These are phyloP conservation scores for Serendipita sp. DNA, from an alignment of 768 basidiomycete genomes.

Conservation along the genomic window DNA sequence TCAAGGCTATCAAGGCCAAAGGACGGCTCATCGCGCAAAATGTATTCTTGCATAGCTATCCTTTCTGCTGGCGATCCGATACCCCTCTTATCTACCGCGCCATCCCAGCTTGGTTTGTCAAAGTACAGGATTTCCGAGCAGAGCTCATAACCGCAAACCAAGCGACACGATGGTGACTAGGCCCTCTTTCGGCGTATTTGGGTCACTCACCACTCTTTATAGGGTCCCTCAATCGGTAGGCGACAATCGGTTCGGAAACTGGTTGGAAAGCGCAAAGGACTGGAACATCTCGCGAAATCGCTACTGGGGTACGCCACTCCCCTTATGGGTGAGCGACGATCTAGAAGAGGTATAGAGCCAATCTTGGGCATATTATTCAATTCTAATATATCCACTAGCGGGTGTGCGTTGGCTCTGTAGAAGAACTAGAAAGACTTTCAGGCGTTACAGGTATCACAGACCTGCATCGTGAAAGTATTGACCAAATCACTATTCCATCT, in stretches of 20 bases:
- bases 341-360: slow-evolving; percentile 50
- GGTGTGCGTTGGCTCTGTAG: slow-evolving; percentile 73
- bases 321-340: slow-evolving; percentile 91
- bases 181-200: background rate
- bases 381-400: slow-evolving; percentile 29
- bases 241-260: slow-evolving; percentile 87
- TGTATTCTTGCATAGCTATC: slow-evolving; percentile 79
- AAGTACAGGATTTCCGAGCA: slow-evolving; percentile 69
- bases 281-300: slow-evolving; percentile 99
- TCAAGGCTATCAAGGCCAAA: slow-evolving; percentile 73
- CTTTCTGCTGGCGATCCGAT: slow-evolving; percentile 96
- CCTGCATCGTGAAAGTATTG: slow-evolving; percentile 85
- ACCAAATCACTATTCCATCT: slow-evolving; percentile 92
- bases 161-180: slow-evolving; percentile 63
- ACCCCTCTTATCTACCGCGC: slow-evolving; percentile 94
- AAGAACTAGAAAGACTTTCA: slow-evolving; percentile 70
- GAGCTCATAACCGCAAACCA: slow-evolving; percentile 82
- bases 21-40: slow-evolving; percentile 79
- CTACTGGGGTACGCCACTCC: slow-evolving; percentile 97
- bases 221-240: slow-evolving; percentile 89
- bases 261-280: slow-evolving; percentile 95
- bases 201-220: slow-evolving; percentile 4
- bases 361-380: background rate
- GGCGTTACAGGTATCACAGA: slow-evolving; percentile 75
- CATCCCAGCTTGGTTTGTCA: slow-evolving; percentile 91